Conservation (phyloP, 768 basidiomycete species). For the Tylopilus balloui region DNA sequence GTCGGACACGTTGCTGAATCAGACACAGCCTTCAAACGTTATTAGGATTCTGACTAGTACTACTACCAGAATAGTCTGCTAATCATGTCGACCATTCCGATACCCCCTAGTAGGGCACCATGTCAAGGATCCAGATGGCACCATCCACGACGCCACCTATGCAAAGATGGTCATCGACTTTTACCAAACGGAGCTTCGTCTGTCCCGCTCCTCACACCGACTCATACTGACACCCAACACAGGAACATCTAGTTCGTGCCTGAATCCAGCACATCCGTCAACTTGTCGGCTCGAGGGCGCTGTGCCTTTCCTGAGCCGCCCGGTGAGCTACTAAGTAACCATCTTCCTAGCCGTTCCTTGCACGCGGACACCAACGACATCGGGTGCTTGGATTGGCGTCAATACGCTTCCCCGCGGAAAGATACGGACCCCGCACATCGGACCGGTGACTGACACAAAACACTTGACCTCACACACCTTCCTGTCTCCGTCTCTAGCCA, state of each 20-base stretch:
- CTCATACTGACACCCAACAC: neutral
- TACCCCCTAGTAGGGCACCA: too few relatives aligned
- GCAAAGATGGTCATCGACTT: neutral
- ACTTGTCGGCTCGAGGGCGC: neutral
- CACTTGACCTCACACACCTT: neutral
- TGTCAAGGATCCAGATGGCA: too few relatives aligned
- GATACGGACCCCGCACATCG: conserved; percentile 9
- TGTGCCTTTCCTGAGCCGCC: neutral
- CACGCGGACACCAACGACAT: conserved; percentile 13
- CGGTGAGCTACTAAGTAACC: neutral
- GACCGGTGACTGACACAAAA: neutral
- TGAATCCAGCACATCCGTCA: neutral
- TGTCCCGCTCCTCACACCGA: too few relatives aligned
- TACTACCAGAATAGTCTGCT: too few relatives aligned
- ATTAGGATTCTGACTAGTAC: too few relatives aligned
- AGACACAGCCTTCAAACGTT: too few relatives aligned
- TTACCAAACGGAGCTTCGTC: neutral
- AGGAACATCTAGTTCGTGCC: conserved; percentile 5
- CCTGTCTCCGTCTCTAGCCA: conserved; percentile 1
- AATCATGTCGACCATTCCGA: too few relatives aligned
- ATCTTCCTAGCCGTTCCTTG: neutral
- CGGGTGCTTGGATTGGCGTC: conserved; percentile 2
- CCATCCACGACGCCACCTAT: too few relatives aligned
- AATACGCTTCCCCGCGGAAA: conserved; percentile 8
- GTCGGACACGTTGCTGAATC: neutral